Conservation (phyloP, 2,329 filamentous ascomycete species). For the Ramularia endophylla region DNA sequence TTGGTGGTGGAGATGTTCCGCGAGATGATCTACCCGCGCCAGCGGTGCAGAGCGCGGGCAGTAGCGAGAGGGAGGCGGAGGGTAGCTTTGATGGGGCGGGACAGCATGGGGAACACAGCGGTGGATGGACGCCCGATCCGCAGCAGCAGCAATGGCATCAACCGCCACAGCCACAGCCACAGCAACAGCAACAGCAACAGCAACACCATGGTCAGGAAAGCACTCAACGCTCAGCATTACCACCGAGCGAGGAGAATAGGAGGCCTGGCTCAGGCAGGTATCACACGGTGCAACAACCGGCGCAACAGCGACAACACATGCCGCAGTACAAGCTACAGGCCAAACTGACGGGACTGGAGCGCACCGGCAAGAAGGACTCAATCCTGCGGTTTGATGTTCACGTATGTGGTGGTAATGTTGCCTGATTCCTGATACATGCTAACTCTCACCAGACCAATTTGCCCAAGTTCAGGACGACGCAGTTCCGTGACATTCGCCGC, state of each 20-base stretch:
- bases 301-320: conserved; percentile 30
- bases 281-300: conserved; percentile 28
- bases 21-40: conserved; percentile 25
- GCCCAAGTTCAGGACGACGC: conserved; percentile 94
- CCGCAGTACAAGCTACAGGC: conserved; percentile 68
- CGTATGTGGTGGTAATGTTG: conserved; percentile 50
- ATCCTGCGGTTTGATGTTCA: conserved; percentile 95
- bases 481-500: conserved; percentile 94
- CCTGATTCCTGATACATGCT: too few relatives aligned
- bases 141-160: conserved; percentile 33
- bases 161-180: conserved; percentile 31
- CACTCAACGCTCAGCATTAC: too few relatives aligned
- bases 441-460: conserved; percentile 97
- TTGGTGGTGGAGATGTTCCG: conserved; percentile 34
- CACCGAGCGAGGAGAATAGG: conserved; percentile 26
- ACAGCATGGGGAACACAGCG: conserved; percentile 16
- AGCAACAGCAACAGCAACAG: conserved; percentile 33
- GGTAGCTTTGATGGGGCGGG: conserved; percentile 3
- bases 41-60: conserved; percentile 16
- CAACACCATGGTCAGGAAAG: conserved; percentile 15
- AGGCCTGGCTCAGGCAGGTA: conserved; percentile 26
- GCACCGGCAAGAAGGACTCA: conserved; percentile 91
- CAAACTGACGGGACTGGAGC: conserved; percentile 89
- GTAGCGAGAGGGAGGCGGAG: neutral
- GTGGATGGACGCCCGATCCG: conserved; percentile 27